phyloP scores from a whole-genome alignment of 257 asterid species.

The Salvia rosmarinus region DNA sequence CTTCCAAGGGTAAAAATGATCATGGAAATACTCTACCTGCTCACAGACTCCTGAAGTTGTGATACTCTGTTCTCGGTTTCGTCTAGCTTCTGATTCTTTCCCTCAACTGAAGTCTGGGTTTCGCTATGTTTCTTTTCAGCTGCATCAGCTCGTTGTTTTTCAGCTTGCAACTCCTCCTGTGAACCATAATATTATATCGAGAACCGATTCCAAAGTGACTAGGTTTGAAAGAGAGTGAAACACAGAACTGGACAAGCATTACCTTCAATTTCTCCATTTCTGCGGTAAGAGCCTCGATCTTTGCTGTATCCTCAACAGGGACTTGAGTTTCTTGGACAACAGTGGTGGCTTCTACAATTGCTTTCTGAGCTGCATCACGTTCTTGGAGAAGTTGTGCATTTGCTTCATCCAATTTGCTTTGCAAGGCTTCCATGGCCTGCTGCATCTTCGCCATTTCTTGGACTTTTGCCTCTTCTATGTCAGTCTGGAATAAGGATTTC shows the following conservation, averaged over 20 bases:
- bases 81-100: conserved; percentile 79
- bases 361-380: conserved; percentile 88
- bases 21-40: conserved; percentile 58
- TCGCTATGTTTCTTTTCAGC: conserved; percentile 68
- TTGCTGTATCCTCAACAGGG: conserved; percentile 82
- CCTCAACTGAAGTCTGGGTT: conserved; percentile 66
- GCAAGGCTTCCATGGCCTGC: conserved; percentile 70
- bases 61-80: conserved; percentile 81
- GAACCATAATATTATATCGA: conserved; percentile 30
- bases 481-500: conserved; percentile 56
- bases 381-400: conserved; percentile 72
- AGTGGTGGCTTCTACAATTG: conserved; percentile 79
- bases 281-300: conserved; percentile 68
- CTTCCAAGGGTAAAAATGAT: background rate
- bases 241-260: conserved; percentile 35
- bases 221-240: conserved; percentile 16
- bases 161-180: conserved; percentile 69
- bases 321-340: conserved; percentile 75
- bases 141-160: conserved; percentile 80
- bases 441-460: conserved; percentile 75
- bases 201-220: conserved; percentile 21
- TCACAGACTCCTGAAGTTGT: conserved; percentile 89
- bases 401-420: conserved; percentile 75
- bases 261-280: conserved; percentile 81
- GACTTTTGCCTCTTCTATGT: conserved; percentile 79